Conservation (phyloP, 2,329 filamentous ascomycete species). For the Trichoderma afroharzianum region DNA sequence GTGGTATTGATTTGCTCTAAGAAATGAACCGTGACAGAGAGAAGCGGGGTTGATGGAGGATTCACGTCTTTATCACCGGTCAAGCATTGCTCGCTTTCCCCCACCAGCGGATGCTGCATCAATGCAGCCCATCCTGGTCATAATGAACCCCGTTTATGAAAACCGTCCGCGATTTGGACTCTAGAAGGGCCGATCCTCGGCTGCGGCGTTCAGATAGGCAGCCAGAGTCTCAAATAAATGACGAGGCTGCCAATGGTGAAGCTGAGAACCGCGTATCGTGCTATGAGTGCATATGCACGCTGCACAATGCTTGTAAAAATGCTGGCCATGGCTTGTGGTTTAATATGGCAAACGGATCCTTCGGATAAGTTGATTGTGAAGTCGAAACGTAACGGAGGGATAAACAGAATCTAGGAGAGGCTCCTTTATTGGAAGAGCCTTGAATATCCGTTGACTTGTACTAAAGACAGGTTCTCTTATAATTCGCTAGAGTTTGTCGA, state of each 20-base stretch:
- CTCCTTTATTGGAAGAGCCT: background rate
- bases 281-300: background rate
- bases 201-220: no score
- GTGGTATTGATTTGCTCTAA: no score
- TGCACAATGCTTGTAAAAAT: background rate
- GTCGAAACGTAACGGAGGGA: background rate
- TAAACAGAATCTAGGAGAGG: background rate
- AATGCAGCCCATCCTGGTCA: background rate
- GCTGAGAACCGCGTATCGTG: background rate
- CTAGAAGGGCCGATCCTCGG: background rate
- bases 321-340: background rate
- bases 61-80: background rate
- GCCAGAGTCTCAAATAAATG: no score
- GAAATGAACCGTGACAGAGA: background rate
- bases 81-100: no score
- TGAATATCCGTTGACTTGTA: background rate
- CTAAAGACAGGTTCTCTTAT: no score
- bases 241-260: background rate
- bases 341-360: background rate
- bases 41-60: background rate
- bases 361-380: background rate
- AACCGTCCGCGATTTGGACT: background rate
- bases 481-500: accelerated
- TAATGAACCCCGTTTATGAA: background rate
- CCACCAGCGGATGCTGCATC: background rate